phyloP scores from a whole-genome alignment of 2,329 filamentous ascomycete genomes.

The Colletotrichum chrysophilum region DNA sequence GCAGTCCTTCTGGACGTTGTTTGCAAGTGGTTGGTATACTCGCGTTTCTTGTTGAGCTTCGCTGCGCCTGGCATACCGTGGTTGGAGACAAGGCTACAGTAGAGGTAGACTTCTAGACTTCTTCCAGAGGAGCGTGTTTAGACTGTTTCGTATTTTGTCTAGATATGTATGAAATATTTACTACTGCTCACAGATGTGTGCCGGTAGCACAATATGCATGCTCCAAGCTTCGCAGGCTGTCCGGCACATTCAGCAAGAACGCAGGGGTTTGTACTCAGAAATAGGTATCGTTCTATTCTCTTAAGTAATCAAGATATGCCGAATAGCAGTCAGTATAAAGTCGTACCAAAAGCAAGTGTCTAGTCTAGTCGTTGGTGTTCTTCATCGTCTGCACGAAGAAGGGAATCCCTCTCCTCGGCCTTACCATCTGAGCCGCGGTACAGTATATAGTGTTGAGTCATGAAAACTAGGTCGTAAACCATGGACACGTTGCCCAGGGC shows the following conservation, averaged over 20 bases:
- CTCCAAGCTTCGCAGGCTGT: neutral
- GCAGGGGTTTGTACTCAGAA: neutral
- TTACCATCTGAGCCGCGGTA: constrained; percentile 52
- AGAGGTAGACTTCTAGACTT: neutral
- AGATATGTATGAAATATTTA: neutral
- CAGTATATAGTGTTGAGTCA: constrained; percentile 85
- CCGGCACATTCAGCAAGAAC: neutral
- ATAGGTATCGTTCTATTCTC: neutral
- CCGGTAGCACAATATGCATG: neutral
- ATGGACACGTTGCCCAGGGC: constrained; percentile 85
- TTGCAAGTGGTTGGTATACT: neutral
- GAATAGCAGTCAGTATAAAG: neutral
- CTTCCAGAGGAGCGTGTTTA: neutral
- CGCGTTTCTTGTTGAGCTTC: neutral
- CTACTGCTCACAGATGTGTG: neutral
- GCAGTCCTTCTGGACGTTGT: neutral
- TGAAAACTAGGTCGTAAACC: constrained; percentile 85
- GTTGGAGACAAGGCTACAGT: neutral
- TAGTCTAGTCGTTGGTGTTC: constrained; percentile 25
- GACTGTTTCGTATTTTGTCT: neutral
- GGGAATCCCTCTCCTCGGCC: constrained; percentile 20
- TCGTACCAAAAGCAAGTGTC: neutral
- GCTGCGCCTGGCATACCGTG: neutral
- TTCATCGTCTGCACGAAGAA: constrained; percentile 16
- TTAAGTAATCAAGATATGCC: neutral